Conservation (phyloP, 164 flowering plant genomes). For the Paratinospora sagittata region DNA sequence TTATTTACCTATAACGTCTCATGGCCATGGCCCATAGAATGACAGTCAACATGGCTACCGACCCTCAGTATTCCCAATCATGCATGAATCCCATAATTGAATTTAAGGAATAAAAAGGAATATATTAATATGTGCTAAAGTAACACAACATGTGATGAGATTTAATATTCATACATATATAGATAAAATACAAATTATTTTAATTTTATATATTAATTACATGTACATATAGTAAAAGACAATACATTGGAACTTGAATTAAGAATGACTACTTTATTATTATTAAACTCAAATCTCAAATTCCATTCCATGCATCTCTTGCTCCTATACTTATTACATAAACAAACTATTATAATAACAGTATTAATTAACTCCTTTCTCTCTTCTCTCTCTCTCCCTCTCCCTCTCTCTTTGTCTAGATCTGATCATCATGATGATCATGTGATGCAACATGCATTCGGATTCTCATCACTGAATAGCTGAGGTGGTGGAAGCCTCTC, state of each 20-base stretch:
- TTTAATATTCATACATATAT: neutral
- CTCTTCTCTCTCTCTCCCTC: no score
- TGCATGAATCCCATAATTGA: no score
- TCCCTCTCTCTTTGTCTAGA: neutral
- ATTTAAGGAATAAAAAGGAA: no score
- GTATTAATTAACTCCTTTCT: neutral
- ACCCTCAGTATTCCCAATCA: neutral
- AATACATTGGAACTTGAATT: conserved; percentile 2
- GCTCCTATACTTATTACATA: neutral
- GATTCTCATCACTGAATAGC: conserved; percentile 93
- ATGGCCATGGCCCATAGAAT: neutral
- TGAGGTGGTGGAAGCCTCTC: conserved; percentile 81
- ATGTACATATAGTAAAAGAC: neutral
- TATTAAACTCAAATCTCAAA: neutral
- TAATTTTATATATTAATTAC: neutral
- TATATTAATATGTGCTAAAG: no score
- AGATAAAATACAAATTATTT: neutral
- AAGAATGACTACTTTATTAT: neutral
- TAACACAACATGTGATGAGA: no score
- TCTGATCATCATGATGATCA: conserved; percentile 16
- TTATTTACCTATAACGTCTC: neutral
- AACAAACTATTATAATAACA: neutral
- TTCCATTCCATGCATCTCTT: neutral
- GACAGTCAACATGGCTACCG: neutral
- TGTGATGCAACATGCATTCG: conserved; percentile 83